Conservation (phyloP, 305 asterid genomes). For the Fraxinus ornus region DNA sequence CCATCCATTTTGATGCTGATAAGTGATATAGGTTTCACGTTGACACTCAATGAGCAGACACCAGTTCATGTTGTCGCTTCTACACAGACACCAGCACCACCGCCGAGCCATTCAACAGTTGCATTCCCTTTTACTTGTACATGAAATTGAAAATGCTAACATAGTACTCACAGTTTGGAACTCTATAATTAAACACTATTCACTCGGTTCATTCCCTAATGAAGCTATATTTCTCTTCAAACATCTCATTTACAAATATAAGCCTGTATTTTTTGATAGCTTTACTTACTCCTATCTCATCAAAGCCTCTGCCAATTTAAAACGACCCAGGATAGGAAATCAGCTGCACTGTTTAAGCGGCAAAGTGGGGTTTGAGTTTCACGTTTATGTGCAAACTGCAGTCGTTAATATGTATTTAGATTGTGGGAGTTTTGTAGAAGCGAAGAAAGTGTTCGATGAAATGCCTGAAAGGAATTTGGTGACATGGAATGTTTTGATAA, state of each 20-base stretch:
- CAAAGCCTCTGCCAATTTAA: conserved; percentile 60
- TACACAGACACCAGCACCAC: conserved; percentile 40
- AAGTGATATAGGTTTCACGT: neutral
- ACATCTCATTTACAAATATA: conserved; percentile 36
- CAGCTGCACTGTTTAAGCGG: conserved; percentile 53
- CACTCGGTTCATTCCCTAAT: conserved; percentile 48
- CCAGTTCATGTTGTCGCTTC: conserved; percentile 41
- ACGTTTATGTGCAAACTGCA: conserved; percentile 73
- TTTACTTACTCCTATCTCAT: conserved; percentile 70
- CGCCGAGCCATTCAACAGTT: conserved; percentile 63
- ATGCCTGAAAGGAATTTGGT: conserved; percentile 67
- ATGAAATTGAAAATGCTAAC: conserved; percentile 5
- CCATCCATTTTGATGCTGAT: neutral
- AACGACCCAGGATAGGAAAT: conserved; percentile 31
- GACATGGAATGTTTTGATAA: conserved; percentile 73
- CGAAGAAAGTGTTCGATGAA: conserved; percentile 61
- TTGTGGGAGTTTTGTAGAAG: conserved; percentile 46
- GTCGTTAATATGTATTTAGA: conserved; percentile 61
- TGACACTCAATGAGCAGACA: neutral
- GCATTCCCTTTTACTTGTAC: conserved; percentile 52
- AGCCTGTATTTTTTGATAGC: conserved; percentile 48
- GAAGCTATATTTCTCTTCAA: conserved; percentile 58
- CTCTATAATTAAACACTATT: conserved; percentile 62
- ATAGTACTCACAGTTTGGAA: conserved; percentile 52
- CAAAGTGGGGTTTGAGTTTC: conserved; percentile 52